Base-by-base conservation (phyloP, 306 rosid species). In the Cicer arietinum region DNA sequence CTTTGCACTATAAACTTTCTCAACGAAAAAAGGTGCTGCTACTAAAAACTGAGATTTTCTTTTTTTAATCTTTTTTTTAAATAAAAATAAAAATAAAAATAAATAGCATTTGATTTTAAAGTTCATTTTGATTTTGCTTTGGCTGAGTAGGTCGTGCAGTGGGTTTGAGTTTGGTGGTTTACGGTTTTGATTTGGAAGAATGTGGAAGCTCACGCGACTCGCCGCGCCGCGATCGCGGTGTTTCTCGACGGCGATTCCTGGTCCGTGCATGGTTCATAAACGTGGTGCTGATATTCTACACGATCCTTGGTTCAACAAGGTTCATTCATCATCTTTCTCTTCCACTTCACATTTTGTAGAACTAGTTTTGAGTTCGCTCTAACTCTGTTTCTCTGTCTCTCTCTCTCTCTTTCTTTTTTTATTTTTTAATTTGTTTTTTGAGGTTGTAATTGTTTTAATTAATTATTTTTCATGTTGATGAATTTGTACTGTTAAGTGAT, bases 301-400 rank as follows among this genome's bases (percentile, higher is more conserved):
- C 48, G 99, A 95, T 85, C 99, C 99, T 6, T 95, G 98, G 99
- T 92, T 92, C 88, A 95, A 95, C 77, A 95, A 95, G 99, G 99
- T 95, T 76, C 58, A 7, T 18, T 76, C 52, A 8, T 18, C 25
- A 48, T 63, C 43, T 66, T 22, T 8, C 7, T 42, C 25, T 67
- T 80, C 6, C 0, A 67, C 1, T 11, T 80, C 51, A 41, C 7
- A 7, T 8, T 16, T 52, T 52, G 10, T 37, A 46, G 37, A 30
- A 30, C 13, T 17, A n/a, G 8, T 52, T 62, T 39, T 52, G n/a
- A 40, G 12, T 22, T 30, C 8, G 37, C 20, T 30, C 8, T 17
- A 4, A 3, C 45, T 63, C 46, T 48, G 8, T 51, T 43, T 44
- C 11, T 10, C 8, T 61, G 0, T 5, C 35, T 25, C 2, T 30